Evolutionary conservation across 139 green algal genomes (phyloP), one percentile per base, ranked within the genome.

Genomic region (Penium margaritaceum): DNA sequence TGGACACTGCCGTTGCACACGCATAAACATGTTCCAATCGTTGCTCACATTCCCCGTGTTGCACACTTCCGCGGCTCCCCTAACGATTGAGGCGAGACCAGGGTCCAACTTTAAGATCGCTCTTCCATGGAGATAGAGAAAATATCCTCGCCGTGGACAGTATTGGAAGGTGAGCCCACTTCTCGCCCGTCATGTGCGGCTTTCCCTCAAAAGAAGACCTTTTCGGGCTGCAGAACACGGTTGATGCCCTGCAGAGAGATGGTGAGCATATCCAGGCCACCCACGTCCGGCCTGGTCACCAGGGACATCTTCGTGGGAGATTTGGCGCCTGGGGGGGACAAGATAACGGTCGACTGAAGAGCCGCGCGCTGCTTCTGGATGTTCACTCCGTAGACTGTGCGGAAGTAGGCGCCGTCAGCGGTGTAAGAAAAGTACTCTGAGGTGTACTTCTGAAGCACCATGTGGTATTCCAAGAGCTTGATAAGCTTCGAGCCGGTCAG

Each of bases 401-500:
- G 51, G 51, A 60, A 60, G 51, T 24, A 24, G 24, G 51, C 51
- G 3, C 51, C 51, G 17, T n/a, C 14, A n/a, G 29, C 24, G 24
- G 51, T 24, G 51, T 24, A 24, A 24, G 24, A 24, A 24, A 60
- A 24, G 51, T 33, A 60, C 5, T 24, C 51, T n/a, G 30, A 9
- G 51, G 51, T n/a, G 30, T 33, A 24, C 51, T 60, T 60, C 51
- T 60, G 51, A 19, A 60, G 51, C 24, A 60, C 30, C 51, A 60
- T 60, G 51, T 60, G 51, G 51, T 60, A 60, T 27, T 60, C 51
- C 24, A 60, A 24, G 2, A 60, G 51, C 51, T 60, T 60, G 51
- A 60, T 60, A 6, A 60, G 51, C 51, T 60, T 60, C 15, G 51
- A 60, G 3, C 51, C 51, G 51, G 51, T 33, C 14, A 60, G 51